Evolutionary conservation across 352 stramenopile genomes (phyloP), one percentile per base, ranked within the genome.

Genomic region (Pythium vanterpoolii): DNA sequence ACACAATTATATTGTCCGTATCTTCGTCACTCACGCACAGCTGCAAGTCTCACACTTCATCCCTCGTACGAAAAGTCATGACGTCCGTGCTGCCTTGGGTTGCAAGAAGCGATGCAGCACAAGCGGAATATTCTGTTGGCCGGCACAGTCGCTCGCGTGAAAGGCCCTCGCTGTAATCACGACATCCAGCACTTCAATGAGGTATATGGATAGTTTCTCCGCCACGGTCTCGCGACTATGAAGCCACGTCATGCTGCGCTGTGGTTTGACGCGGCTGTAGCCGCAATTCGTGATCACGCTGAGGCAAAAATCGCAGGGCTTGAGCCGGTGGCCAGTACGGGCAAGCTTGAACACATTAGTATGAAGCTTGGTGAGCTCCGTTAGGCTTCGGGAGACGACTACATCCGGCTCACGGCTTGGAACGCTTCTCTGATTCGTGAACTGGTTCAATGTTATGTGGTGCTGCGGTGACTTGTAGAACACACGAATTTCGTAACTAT

Each of bases 251-350:
- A 60, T 50, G 16, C 42, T 44, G 8, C 40, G 27, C 16, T 60
- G 39, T 14, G 53, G 53, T 30, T 60, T 60, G 27, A 34, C 53
- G 34, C 53, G 53, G n/a, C 40, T 28, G 34, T 60, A 60, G 11
- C 53, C 53, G n/a, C 53, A 46, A 42, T 60, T 52, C 9, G 19
- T 24, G 53, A 60, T 60, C 27, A 60, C 40, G 1, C 30, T 42
- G 8, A 52, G 53, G 36, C 53, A 60, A 28, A 60, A 60, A 9
- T 39, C 53, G 21, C 53, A 60, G n/a, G 53, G 40, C 42, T 60
- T 21, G 39, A 50, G 40, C 5, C 26, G 16, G 21, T 52, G 53
- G 19, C 53, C 53, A 2, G 13, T 31, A 4, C 53, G 39, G 21
- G 53, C 53, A 9, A 60, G 40, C 53, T 60, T 39, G 28, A 60